A percentile compares a stretch with the other conserved stretches of the same genome.
Evolutionary conservation across 768 basidiomycete species (phyloP).

Genomic region (Pisolithus tinctorius): DNA sequence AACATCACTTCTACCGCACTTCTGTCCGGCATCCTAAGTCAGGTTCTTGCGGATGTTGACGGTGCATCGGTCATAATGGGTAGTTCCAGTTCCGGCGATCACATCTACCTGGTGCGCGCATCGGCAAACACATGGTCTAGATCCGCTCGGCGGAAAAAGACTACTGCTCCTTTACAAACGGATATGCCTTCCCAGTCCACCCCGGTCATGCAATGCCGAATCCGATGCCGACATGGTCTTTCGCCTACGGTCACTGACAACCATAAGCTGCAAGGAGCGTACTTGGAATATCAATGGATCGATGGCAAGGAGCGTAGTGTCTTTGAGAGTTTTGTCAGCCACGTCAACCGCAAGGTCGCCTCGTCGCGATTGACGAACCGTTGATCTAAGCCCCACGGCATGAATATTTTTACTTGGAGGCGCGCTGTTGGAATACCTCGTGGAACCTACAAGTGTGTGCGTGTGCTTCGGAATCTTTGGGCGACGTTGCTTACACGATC

Average conservation of each 20-base stretch:
- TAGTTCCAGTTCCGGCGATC: background rate
- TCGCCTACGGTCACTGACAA: conserved; percentile 10
- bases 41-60: conserved; percentile 30
- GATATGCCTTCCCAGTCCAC: background rate
- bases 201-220: conserved; percentile 20
- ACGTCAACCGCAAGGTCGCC: conserved; percentile 48
- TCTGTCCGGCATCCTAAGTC: conserved; percentile 17
- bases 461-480: too few relatives aligned
- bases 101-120: conserved; percentile 22
- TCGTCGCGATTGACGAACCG: background rate
- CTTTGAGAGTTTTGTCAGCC: conserved; percentile 64
- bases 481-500: too few relatives aligned
- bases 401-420: too few relatives aligned
- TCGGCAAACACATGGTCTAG: conserved; percentile 62
- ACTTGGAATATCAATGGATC: conserved; percentile 52
- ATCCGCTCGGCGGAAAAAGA: conserved; percentile 48
- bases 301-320: conserved; percentile 48
- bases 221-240: conserved; percentile 11
- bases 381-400: background rate
- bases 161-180: background rate
- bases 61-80: conserved; percentile 14
- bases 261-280: conserved; percentile 1
- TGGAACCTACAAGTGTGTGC: too few relatives aligned
- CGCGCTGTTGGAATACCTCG: too few relatives aligned
- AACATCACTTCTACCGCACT: conserved; percentile 3